phyloP scores from a whole-genome alignment of 192 early-diverging fungal genomes.

The Lobosporangium transversale region DNA sequence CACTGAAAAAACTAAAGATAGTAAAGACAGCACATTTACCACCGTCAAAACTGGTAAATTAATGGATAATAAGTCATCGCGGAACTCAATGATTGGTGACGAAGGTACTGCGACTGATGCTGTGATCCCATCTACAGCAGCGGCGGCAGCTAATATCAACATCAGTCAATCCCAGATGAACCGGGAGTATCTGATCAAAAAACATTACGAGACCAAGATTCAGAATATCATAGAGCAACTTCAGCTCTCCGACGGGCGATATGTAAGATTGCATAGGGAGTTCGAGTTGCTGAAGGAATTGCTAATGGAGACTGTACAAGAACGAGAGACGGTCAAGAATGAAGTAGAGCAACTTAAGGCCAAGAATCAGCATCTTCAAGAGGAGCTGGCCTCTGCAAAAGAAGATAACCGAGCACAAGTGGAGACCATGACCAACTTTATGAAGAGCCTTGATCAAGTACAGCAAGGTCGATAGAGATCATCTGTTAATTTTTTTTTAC shows the following conservation, averaged over 20 bases:
- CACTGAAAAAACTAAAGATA: background rate
- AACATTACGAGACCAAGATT: slow-evolving; percentile 57
- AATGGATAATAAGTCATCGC: slow-evolving; percentile 1
- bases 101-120: background rate
- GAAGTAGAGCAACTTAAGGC: slow-evolving; percentile 26
- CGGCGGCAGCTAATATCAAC: background rate
- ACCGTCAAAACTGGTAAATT: background rate
- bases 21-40: background rate
- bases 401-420: slow-evolving; percentile 54
- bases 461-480: too few species aligned
- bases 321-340: slow-evolving; percentile 10
- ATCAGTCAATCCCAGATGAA: slow-evolving; percentile 23
- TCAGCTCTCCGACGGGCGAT: slow-evolving; percentile 56
- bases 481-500: too few species aligned
- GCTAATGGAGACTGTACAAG: slow-evolving; percentile 27
- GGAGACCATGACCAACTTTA: slow-evolving; percentile 58
- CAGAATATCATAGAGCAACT: slow-evolving; percentile 53
- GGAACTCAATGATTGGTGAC: slow-evolving; percentile 6
- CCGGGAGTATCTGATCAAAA: slow-evolving; percentile 53
- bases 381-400: slow-evolving; percentile 46
- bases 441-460: slow-evolving; percentile 35
- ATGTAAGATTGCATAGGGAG: slow-evolving; percentile 42
- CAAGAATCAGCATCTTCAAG: slow-evolving; percentile 41
- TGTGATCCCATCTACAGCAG: background rate
- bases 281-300: slow-evolving; percentile 49